Conservation (phyloP, 805 yeast species). For the Metschnikowia rubicola region DNA sequence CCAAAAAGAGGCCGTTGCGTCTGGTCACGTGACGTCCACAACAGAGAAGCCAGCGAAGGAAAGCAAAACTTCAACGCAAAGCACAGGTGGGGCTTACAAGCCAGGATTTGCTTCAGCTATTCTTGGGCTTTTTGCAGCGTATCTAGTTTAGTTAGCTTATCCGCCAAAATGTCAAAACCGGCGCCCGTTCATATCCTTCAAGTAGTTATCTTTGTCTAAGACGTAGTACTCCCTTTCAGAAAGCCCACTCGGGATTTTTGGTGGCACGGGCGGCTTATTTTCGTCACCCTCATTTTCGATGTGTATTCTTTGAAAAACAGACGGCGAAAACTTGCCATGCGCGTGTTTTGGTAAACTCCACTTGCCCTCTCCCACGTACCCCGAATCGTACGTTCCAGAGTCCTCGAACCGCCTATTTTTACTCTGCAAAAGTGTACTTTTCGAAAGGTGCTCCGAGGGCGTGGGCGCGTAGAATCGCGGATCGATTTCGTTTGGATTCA, state of each 20-base stretch:
- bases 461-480: conserved; percentile 46
- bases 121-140: conserved; percentile 33
- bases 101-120: conserved; percentile 20
- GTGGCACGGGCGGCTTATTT: conserved; percentile 41
- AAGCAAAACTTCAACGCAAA: neutral
- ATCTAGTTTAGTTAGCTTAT: conserved; percentile 11
- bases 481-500: conserved; percentile 22
- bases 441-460: conserved; percentile 40
- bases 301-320: conserved; percentile 30
- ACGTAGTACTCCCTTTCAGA: conserved; percentile 41
- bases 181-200: conserved; percentile 38
- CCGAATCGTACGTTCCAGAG: conserved; percentile 31
- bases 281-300: conserved; percentile 25
- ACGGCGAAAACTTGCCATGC: conserved; percentile 29
- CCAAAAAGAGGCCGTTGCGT: neutral
- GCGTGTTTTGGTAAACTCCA: conserved; percentile 13
- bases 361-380: conserved; percentile 41
- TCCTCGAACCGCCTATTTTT: conserved; percentile 22
- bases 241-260: conserved; percentile 42
- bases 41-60: neutral
- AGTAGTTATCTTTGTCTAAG: conserved; percentile 36
- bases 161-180: conserved; percentile 15
- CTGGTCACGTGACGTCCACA: neutral
- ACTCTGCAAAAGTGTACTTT: conserved; percentile 21
- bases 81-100: conserved; percentile 5